phyloP scores from a whole-genome alignment of 2,329 filamentous ascomycete genomes.

The Cladosporium sp. region DNA sequence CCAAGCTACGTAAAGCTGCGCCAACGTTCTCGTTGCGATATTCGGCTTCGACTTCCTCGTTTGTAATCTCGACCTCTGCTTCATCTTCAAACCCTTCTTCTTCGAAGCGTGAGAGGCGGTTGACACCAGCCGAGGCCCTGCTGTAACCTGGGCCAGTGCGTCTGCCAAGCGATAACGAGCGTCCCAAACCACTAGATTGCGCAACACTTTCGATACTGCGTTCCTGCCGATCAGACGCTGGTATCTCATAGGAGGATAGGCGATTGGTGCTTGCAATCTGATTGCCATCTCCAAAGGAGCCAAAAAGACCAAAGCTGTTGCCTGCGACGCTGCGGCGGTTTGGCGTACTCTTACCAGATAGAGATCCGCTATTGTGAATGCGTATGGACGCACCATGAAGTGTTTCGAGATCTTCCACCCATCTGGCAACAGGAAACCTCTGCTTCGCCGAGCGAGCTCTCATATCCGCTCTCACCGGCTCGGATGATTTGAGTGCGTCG shows the following conservation, averaged over 20 bases:
- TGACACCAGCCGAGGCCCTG: not conserved
- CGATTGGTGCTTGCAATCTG: not conserved
- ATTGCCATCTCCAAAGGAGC: not conserved
- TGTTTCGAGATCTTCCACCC: slow-evolving; percentile 61
- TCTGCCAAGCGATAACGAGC: not conserved
- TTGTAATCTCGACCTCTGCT: not conserved
- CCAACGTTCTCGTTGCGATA: not conserved
- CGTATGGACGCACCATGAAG: slow-evolving; percentile 59
- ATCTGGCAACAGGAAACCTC: slow-evolving; percentile 63
- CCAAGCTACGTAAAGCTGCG: not conserved
- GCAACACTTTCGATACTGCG: not conserved
- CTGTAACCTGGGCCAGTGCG: not conserved
- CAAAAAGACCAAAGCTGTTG: not conserved
- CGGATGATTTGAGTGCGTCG: slow-evolving; percentile 55
- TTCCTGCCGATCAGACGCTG: not conserved
- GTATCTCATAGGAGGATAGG: not conserved
- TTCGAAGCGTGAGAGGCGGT: not conserved
- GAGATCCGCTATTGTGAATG: slow-evolving; percentile 39
- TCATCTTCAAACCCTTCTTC: not conserved
- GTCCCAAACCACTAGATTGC: not conserved
- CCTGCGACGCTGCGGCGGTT: not conserved
- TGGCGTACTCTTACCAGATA: not conserved
- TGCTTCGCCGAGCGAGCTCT: slow-evolving; percentile 61
- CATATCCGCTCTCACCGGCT: slow-evolving; percentile 56
- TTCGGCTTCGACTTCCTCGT: slow-evolving; percentile 1